These are phyloP conservation scores for Adansonia rubrostipa DNA, from an alignment of 441 rosid species.

Conservation along the genomic window DNA sequence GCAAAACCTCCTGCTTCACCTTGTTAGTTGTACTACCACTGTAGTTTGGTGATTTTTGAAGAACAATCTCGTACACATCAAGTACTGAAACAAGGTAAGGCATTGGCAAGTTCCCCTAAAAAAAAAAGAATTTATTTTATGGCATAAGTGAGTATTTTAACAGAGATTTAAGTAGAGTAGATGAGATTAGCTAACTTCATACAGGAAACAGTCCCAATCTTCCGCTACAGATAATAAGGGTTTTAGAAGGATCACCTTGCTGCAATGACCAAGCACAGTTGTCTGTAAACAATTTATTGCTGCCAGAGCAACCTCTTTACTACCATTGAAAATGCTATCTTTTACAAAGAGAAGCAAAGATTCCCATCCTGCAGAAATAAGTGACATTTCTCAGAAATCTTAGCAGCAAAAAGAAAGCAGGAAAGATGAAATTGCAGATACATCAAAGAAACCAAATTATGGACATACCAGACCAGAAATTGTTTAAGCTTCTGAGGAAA, in stretches of 20 bases:
- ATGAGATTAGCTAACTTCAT: slow-evolving; percentile 4
- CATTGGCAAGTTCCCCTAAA: slow-evolving; percentile 85
- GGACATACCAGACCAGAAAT: slow-evolving; percentile 89
- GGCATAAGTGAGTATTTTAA: slow-evolving; percentile 18
- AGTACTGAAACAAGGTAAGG: slow-evolving; percentile 79
- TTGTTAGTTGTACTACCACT: slow-evolving; percentile 64
- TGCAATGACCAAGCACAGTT: slow-evolving; percentile 75
- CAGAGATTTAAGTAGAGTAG: not conserved
- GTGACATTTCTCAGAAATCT: slow-evolving; percentile 1
- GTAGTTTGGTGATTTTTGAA: slow-evolving; percentile 73
- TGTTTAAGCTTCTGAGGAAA: slow-evolving; percentile 72
- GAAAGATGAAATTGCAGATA: not conserved
- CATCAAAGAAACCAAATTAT: slow-evolving; percentile 9
- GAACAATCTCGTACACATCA: slow-evolving; percentile 80
- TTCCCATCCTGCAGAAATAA: slow-evolving; percentile 80
- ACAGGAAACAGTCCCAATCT: not conserved
- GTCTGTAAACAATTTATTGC: slow-evolving; percentile 91
- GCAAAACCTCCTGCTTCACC: slow-evolving; percentile 94
- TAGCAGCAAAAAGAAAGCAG: not conserved
- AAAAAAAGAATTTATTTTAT: slow-evolving; percentile 28
- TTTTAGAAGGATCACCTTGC: slow-evolving; percentile 58
- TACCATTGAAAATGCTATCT: slow-evolving; percentile 82
- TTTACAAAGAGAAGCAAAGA: slow-evolving; percentile 77
- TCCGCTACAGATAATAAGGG: slow-evolving; percentile 22
- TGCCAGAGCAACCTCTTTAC: slow-evolving; percentile 96